A percentile compares a stretch with the other conserved stretches of the same genome.
phyloP scores from a whole-genome alignment of 192 early-diverging fungal species.

The Backusella morwellensis region DNA sequence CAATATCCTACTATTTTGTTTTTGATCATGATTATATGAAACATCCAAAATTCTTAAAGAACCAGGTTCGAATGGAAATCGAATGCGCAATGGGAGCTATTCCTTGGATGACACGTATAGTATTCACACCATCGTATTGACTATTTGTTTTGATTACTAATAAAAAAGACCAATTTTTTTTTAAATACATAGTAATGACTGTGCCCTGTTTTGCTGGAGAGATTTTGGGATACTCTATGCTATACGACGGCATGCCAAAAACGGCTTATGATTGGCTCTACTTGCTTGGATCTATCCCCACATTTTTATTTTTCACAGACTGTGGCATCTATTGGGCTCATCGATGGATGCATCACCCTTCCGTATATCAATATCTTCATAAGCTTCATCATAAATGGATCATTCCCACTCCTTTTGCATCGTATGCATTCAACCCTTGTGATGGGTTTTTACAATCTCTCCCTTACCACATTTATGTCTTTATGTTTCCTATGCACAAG shows the following conservation, averaged over 20 bases:
- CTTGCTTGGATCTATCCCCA: conserved; percentile 56
- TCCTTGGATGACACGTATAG: conserved; percentile 64
- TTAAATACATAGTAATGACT: conserved; percentile 56
- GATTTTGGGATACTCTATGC: conserved; percentile 79
- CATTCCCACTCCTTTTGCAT: conserved; percentile 89
- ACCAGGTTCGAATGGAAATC: conserved; percentile 90
- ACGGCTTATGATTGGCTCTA: conserved; percentile 71
- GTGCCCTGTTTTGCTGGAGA: conserved; percentile 91
- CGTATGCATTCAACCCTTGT: conserved; percentile 93
- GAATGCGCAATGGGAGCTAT: conserved; percentile 71
- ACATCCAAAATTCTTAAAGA: conserved; percentile 90
- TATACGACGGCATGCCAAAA: conserved; percentile 39
- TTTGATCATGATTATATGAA: conserved; percentile 86
- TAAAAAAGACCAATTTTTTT: background rate
- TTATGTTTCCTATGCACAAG: conserved; percentile 87
- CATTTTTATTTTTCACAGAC: conserved; percentile 92
- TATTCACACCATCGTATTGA: background rate
- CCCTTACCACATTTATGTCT: conserved; percentile 92
- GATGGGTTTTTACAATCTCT: conserved; percentile 96
- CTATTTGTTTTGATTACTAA: background rate
- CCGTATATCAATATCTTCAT: conserved; percentile 87
- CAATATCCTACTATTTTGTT: conserved; percentile 76
- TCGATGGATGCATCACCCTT: conserved; percentile 86
- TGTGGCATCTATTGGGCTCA: conserved; percentile 97
- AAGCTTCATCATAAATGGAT: conserved; percentile 59